Conservation (phyloP, 495 filamentous ascomycete species). For the Penicillium crystallinum region DNA sequence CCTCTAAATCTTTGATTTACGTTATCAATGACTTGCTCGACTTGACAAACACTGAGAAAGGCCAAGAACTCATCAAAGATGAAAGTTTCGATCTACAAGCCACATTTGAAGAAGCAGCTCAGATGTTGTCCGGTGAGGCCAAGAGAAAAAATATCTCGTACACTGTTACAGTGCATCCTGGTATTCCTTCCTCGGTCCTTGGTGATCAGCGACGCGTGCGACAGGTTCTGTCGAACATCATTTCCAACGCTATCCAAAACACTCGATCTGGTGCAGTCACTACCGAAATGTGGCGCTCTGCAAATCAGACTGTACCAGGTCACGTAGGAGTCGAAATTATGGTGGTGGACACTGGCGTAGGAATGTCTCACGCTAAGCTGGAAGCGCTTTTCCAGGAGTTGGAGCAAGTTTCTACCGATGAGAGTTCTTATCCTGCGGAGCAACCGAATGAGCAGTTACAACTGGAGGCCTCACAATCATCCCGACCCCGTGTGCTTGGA, state of each 20-base stretch:
- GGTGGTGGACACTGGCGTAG: constrained; percentile 73
- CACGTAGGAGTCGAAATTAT: constrained; percentile 64
- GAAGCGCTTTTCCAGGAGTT: constrained; percentile 80
- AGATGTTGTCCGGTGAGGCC: constrained; percentile 68
- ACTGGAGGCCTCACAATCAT: background rate
- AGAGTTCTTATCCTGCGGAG: constrained; percentile 16
- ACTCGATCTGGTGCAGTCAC: constrained; percentile 65
- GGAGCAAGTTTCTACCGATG: constrained; percentile 70
- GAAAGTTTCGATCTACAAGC: constrained; percentile 70
- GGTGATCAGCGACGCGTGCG: constrained; percentile 77
- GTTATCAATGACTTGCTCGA: constrained; percentile 95
- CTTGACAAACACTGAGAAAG: constrained; percentile 84
- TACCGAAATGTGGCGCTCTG: constrained; percentile 58
- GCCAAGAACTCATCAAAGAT: constrained; percentile 72
- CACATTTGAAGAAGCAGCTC: constrained; percentile 71
- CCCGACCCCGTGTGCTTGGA: constrained; percentile 53
- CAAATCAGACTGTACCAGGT: constrained; percentile 29
- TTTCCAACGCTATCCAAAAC: constrained; percentile 81
- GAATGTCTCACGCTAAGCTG: constrained; percentile 67
- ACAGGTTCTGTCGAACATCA: constrained; percentile 77
- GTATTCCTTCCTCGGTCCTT: constrained; percentile 62
- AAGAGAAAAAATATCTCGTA: constrained; percentile 70
- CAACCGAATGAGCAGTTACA: background rate
- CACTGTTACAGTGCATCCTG: constrained; percentile 60
- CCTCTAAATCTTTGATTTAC: constrained; percentile 93